Conservation (phyloP, 331 rosid species). For the Malus hybrid region DNA sequence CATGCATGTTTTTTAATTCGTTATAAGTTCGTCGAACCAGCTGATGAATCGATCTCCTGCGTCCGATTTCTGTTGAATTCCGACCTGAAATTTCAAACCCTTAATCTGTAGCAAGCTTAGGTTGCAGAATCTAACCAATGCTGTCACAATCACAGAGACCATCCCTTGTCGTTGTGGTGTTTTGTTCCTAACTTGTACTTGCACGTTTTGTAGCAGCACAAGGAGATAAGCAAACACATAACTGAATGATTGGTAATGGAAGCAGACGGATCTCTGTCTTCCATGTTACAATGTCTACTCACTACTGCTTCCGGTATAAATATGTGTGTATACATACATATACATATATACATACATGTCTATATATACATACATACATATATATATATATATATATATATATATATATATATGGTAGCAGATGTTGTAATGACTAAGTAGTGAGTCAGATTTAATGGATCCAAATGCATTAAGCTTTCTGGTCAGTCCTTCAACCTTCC, state of each 20-base stretch:
- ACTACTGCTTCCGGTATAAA: not conserved
- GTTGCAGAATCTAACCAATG: constrained; percentile 63
- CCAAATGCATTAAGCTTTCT: constrained; percentile 49
- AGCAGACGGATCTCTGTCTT: constrained; percentile 51
- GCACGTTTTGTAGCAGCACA: constrained; percentile 43
- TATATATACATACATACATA: too few relatives aligned
- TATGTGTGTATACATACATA: too few relatives aligned
- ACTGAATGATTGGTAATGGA: constrained; percentile 60
- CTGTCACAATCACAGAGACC: constrained; percentile 52
- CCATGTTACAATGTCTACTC: constrained; percentile 27
- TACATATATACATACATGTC: too few relatives aligned
- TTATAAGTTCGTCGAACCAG: too few relatives aligned
- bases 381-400: not conserved
- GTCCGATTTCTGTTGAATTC: constrained; percentile 7
- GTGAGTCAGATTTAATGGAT: constrained; percentile 35
- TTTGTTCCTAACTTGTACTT: constrained; percentile 44
- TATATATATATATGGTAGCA: not conserved
- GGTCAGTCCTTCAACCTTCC: too few relatives aligned
- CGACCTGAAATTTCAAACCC: constrained; percentile 29
- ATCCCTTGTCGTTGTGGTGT: constrained; percentile 64
- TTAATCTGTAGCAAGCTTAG: constrained; percentile 44
- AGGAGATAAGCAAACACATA: constrained; percentile 68
- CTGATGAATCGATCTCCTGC: not conserved
- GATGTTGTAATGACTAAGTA: not conserved
- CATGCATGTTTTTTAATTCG: not conserved